phyloP scores from a whole-genome alignment of 1,139 yeast genomes.

The Magnusiomyces sp. region DNA sequence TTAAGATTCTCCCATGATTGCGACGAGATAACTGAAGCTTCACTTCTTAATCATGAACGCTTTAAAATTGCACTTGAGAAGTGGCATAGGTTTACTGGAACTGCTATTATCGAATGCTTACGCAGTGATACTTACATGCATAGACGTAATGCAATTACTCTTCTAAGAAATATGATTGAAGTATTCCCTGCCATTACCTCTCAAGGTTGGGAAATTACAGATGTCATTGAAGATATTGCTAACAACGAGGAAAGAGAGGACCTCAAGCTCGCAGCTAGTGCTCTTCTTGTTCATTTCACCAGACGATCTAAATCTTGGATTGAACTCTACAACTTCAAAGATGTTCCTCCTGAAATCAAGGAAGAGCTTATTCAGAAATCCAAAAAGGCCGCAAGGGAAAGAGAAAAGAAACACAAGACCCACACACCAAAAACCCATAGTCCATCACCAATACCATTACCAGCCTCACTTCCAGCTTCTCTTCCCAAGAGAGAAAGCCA shows the following conservation, averaged over 20 bases:
- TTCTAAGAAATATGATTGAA: slow-evolving; percentile 58
- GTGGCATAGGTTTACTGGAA: slow-evolving; percentile 47
- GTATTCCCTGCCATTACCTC: slow-evolving; percentile 63
- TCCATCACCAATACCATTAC: not conserved
- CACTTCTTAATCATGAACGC: slow-evolving; percentile 31
- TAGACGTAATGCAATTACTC: slow-evolving; percentile 70
- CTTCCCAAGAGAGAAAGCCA: too few relatives aligned
- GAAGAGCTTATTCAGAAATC: slow-evolving; percentile 18
- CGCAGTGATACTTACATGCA: slow-evolving; percentile 63
- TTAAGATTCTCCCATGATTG: slow-evolving; percentile 17
- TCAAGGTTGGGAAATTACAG: slow-evolving; percentile 51
- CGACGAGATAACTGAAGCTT: slow-evolving; percentile 17
- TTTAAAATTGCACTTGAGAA: slow-evolving; percentile 41
- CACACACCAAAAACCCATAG: not conserved
- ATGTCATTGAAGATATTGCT: slow-evolving; percentile 43
- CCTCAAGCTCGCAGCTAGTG: slow-evolving; percentile 68
- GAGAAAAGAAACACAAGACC: slow-evolving; percentile 14
- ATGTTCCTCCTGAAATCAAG: slow-evolving; percentile 20
- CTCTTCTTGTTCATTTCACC: slow-evolving; percentile 63
- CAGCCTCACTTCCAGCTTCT: not conserved
- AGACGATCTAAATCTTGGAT: slow-evolving; percentile 52
- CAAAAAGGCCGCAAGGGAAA: slow-evolving; percentile 12
- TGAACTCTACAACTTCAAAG: slow-evolving; percentile 30
- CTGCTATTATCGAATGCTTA: slow-evolving; percentile 44
- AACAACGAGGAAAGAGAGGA: slow-evolving; percentile 64